These are phyloP conservation scores for Didymella pinodella DNA, from an alignment of 2,329 filamentous ascomycete genomes.

Conservation along the genomic window DNA sequence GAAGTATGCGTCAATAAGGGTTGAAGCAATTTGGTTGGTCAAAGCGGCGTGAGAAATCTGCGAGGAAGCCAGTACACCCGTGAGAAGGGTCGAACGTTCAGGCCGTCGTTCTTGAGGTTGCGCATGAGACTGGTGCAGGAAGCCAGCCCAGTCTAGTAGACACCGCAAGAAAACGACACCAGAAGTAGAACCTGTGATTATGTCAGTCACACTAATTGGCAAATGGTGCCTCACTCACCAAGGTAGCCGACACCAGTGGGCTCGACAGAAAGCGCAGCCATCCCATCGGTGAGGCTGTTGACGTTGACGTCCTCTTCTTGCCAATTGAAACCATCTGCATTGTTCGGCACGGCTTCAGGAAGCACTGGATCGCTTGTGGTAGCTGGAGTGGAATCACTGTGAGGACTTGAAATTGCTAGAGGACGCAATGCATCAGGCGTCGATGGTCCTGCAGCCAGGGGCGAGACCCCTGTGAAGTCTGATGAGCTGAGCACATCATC, in stretches of 20 bases:
- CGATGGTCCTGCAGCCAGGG: constrained; percentile 12
- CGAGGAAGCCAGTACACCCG: constrained; percentile 29
- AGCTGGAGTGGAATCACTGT: constrained; percentile 18
- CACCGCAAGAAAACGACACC: constrained; percentile 38
- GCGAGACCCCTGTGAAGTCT: constrained; percentile 18
- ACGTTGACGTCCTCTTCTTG: constrained; percentile 33
- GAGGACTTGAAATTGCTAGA: constrained; percentile 23
- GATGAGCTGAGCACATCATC: constrained; percentile 32
- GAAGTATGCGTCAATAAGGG: constrained; percentile 36
- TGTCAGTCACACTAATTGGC: constrained; percentile 5
- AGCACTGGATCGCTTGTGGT: constrained; percentile 28
- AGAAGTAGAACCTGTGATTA: constrained; percentile 30
- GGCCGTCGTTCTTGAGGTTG: constrained; percentile 18
- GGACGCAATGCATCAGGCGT: constrained; percentile 21
- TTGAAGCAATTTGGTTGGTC: constrained; percentile 31
- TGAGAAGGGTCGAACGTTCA: constrained; percentile 25
- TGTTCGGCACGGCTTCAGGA: constrained; percentile 36
- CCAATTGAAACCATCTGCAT: constrained; percentile 39
- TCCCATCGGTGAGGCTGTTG: constrained; percentile 36
- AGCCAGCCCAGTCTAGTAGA: constrained; percentile 38
- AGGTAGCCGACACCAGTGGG: constrained; percentile 39
- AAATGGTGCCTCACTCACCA: constrained; percentile 13
- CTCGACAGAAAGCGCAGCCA: constrained; percentile 39
- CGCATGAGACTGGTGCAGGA: constrained; percentile 33
- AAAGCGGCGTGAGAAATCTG: constrained; percentile 36